Conservation (phyloP, 2,329 filamentous ascomycete genomes). For the Truncatella angustata region DNA sequence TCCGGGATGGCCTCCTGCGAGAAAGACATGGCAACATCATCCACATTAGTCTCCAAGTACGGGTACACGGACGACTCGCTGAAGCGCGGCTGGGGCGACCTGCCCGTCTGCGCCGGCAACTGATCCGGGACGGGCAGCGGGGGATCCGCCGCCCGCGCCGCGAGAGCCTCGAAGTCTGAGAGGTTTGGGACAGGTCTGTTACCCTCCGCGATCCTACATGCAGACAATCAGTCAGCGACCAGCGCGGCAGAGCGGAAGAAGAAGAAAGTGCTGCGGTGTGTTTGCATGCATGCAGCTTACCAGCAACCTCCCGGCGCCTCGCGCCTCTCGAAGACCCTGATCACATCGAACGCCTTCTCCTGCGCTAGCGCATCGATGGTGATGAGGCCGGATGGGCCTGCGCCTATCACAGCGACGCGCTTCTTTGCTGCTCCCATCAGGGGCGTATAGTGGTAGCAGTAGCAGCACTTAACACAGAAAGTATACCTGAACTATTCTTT, state of each 20-base stretch:
- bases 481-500: too few relatives aligned
- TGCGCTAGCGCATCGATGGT: slow-evolving; percentile 57
- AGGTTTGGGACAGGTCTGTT: slow-evolving; percentile 34
- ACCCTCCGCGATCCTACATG: slow-evolving; percentile 39
- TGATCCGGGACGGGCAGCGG: slow-evolving; percentile 43
- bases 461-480: too few relatives aligned
- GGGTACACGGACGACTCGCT: slow-evolving; percentile 60
- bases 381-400: slow-evolving; percentile 60
- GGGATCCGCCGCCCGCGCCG: slow-evolving; percentile 47
- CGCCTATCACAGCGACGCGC: slow-evolving; percentile 58
- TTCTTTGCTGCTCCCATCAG: slow-evolving; percentile 17
- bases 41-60: slow-evolving; percentile 64
- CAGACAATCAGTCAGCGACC: background rate
- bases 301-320: slow-evolving; percentile 60
- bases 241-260: background rate
- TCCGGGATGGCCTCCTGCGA: slow-evolving; percentile 53
- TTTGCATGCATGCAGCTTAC: slow-evolving; percentile 37
- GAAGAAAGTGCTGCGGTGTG: too few relatives aligned
- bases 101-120: slow-evolving; percentile 45
- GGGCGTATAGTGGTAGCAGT: too few relatives aligned
- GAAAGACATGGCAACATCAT: slow-evolving; percentile 58
- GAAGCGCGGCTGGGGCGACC: slow-evolving; percentile 45
- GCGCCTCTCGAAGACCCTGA: slow-evolving; percentile 61
- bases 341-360: slow-evolving; percentile 56
- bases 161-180: slow-evolving; percentile 44